These are phyloP conservation scores for Effrenium voratum DNA, from an alignment of 73 alveolate genomes.

Conservation along the genomic window DNA sequence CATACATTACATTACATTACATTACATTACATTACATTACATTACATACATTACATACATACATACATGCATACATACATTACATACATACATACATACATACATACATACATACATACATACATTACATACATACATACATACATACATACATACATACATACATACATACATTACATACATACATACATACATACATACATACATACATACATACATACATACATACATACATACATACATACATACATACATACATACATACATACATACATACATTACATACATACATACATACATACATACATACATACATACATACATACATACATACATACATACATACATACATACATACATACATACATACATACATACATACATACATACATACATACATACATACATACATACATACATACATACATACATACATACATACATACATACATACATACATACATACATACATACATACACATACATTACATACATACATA, in stretches of 20 bases:
- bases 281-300: neutral
- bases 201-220: neutral
- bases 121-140: neutral
- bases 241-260: neutral
- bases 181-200: neutral
- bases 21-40: no score
- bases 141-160: neutral
- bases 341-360: neutral
- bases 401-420: neutral
- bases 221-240: neutral
- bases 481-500: neutral
- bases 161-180: neutral
- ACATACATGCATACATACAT: no score
- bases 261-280: neutral
- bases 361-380: neutral
- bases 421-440: neutral
- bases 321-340: neutral
- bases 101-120: neutral
- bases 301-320: neutral
- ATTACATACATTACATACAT: no score
- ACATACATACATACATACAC: neutral
- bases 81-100: neutral
- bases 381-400: neutral
- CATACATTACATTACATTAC: no score
- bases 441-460: neutral